Evolutionary conservation across 78 protist species (phyloP).

Genomic region (Dictyostelium citrinum): DNA sequence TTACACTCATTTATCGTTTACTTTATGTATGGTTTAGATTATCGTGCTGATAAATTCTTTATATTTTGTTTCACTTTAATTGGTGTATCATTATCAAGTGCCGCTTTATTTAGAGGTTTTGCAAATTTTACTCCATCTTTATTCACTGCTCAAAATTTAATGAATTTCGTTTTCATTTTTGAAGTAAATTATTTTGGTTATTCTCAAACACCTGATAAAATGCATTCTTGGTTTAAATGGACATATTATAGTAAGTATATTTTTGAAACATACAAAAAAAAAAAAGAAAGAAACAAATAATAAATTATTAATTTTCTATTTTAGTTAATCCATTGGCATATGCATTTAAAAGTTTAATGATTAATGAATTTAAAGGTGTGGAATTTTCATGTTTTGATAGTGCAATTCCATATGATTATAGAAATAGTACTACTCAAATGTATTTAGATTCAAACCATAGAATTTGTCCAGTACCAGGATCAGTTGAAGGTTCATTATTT

Average conservation of each 20-base stretch:
- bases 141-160: conserved; percentile 43
- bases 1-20: conserved; percentile 19
- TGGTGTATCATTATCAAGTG: conserved; percentile 3
- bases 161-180: conserved; percentile 28
- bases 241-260: neutral
- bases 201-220: conserved; percentile 40
- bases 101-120: conserved; percentile 1
- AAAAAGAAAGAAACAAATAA: too few relatives aligned
- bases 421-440: neutral
- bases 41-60: conserved; percentile 45
- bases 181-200: conserved; percentile 6
- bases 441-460: neutral
- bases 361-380: conserved; percentile 17
- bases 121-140: conserved; percentile 21
- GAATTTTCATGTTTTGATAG: conserved; percentile 1
- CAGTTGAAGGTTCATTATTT: conserved; percentile 5
- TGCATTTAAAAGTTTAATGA: conserved; percentile 31
- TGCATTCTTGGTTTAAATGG: conserved; percentile 73
- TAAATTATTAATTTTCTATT: neutral
- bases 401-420: conserved; percentile 26
- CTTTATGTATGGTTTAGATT: conserved; percentile 34
- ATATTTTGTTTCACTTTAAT: conserved; percentile 1
- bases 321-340: neutral
- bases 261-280: neutral
- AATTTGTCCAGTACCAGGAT: conserved; percentile 45